phyloP scores from a whole-genome alignment of 1,139 yeast genomes.

The Debaryomyces udenii region DNA sequence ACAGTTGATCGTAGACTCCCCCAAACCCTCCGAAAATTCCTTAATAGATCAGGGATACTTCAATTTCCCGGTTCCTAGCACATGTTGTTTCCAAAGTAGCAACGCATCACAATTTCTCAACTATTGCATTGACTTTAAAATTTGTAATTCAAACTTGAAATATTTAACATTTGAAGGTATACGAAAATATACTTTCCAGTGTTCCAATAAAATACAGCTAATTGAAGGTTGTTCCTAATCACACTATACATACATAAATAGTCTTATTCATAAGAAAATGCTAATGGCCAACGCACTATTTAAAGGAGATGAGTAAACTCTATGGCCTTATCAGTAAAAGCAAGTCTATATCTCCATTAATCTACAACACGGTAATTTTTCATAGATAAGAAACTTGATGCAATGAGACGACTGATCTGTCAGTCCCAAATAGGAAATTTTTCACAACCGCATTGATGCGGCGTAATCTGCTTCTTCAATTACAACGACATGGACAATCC shows the following conservation, averaged over 20 bases:
- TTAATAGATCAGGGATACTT: constrained; percentile 13
- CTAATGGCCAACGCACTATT: too few relatives aligned
- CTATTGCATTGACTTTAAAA: constrained; percentile 1
- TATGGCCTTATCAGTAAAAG: too few relatives aligned
- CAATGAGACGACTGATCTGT: neutral
- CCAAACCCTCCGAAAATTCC: constrained; percentile 2
- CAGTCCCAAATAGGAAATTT: constrained; percentile 1
- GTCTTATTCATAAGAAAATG: too few relatives aligned
- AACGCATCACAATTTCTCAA: neutral
- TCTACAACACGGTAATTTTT: neutral
- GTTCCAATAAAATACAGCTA: constrained; percentile 2
- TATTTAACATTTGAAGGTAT: constrained; percentile 1
- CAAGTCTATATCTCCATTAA: too few relatives aligned
- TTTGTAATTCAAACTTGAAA: constrained; percentile 1
- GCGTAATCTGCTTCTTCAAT: neutral
- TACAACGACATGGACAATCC: too few relatives aligned
- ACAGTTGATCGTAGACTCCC: constrained; percentile 1
- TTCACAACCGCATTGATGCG: constrained; percentile 4
- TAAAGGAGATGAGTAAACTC: too few relatives aligned
- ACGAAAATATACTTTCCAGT: neutral
- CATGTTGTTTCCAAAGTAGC: constrained; percentile 1
- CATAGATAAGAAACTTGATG: neutral
- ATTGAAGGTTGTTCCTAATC: neutral
- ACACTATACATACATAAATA: too few relatives aligned
- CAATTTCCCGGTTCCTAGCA: constrained; percentile 6